Evolutionary conservation across 2,329 filamentous ascomycete species (phyloP).

Genomic region (Scortechinia acanthostroma): DNA sequence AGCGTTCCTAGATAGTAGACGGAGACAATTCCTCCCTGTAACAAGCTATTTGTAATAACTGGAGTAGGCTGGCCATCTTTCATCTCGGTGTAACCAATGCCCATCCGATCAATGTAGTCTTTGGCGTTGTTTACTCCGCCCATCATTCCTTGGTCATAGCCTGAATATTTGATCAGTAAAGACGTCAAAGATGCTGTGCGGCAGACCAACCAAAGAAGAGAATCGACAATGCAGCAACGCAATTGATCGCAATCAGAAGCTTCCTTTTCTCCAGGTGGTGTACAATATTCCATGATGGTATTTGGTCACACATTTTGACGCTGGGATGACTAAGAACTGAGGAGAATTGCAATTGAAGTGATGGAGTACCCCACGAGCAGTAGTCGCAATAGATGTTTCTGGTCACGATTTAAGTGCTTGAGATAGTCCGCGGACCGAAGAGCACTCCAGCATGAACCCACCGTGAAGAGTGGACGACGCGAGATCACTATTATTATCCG

Average conservation of each 20-base stretch:
- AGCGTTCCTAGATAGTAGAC: conserved; percentile 53
- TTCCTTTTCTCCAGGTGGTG: conserved; percentile 43
- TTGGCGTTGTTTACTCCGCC: conserved; percentile 60
- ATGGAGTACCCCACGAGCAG: too few species aligned
- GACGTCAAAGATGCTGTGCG: not conserved
- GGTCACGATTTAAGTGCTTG: too few species aligned
- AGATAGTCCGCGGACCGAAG: too few species aligned
- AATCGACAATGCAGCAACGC: conserved; percentile 55
- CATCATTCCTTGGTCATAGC: conserved; percentile 48
- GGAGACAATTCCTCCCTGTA: conserved; percentile 56
- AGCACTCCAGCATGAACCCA: too few species aligned
- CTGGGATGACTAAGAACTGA: too few species aligned
- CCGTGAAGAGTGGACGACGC: too few species aligned
- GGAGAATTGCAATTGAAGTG: too few species aligned
- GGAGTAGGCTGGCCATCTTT: conserved; percentile 32
- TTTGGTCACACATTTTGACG: conserved; percentile 7
- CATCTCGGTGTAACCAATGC: conserved; percentile 49
- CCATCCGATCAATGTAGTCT: conserved; percentile 59
- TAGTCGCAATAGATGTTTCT: too few species aligned
- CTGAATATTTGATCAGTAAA: too few species aligned
- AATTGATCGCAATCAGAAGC: conserved; percentile 54
- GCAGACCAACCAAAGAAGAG: conserved; percentile 62
- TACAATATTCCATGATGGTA: conserved; percentile 30
- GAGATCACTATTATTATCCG: too few species aligned
- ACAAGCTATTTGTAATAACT: conserved; percentile 47